Evolutionary conservation across 768 basidiomycete genomes (phyloP).

Genomic region (Amanita rubescens): DNA sequence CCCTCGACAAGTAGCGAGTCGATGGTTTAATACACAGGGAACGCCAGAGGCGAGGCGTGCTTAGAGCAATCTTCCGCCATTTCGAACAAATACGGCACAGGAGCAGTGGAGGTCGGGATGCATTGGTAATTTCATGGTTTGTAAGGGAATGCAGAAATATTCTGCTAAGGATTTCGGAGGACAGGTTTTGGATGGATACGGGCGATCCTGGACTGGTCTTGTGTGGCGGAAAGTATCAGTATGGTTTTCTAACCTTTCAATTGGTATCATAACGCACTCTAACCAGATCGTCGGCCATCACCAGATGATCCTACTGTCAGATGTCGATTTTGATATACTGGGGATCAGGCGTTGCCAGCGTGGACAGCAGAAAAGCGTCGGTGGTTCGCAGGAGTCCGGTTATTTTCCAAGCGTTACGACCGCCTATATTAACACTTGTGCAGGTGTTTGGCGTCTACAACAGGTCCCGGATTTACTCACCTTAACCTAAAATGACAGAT

Average conservation of each 20-base stretch:
- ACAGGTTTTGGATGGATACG: background rate
- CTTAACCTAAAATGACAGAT: background rate
- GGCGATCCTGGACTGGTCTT: background rate
- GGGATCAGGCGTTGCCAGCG: background rate
- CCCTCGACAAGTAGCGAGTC: slow-evolving; percentile 1
- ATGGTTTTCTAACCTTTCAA: background rate
- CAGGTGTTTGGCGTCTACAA: background rate
- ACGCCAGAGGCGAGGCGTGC: background rate
- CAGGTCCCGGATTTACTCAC: background rate
- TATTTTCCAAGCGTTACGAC: background rate
- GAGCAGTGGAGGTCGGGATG: background rate
- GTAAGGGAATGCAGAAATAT: slow-evolving; percentile 2
- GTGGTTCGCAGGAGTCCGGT: background rate
- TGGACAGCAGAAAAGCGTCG: background rate
- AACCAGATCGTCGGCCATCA: background rate
- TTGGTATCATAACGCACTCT: background rate
- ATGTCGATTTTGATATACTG: background rate
- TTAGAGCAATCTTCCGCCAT: background rate
- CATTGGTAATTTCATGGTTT: background rate
- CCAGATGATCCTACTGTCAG: background rate
- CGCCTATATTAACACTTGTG: background rate
- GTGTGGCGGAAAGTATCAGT: background rate
- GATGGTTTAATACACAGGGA: background rate
- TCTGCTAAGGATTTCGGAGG: background rate
- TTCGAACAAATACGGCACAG: slow-evolving; percentile 1